Evolutionary conservation across 2,329 filamentous ascomycete genomes (phyloP).

Genomic region (Exophiala calicioides): DNA sequence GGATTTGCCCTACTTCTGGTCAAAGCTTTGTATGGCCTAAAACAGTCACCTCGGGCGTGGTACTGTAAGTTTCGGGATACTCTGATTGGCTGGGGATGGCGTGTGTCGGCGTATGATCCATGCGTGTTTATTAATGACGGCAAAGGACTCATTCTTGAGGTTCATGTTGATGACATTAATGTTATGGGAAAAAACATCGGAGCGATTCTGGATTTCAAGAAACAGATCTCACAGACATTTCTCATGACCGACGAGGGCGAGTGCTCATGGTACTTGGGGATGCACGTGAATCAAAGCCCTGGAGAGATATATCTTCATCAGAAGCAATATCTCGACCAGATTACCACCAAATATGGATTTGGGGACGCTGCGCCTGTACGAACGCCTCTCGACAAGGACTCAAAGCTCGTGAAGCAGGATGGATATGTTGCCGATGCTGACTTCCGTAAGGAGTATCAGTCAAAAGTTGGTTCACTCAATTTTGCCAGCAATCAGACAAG

Average conservation of each 20-base stretch:
- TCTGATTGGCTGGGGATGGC: background rate
- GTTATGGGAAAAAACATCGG: slow-evolving; percentile 9
- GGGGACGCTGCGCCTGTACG: background rate
- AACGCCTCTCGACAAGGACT: too few relatives aligned
- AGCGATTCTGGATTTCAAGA: slow-evolving; percentile 10
- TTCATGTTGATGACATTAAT: slow-evolving; percentile 21
- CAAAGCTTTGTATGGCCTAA: slow-evolving; percentile 28
- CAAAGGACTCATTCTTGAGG: too few relatives aligned
- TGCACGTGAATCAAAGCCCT: slow-evolving; percentile 7
- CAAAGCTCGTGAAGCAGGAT: too few relatives aligned
- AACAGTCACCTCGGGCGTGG: slow-evolving; percentile 23
- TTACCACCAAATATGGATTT: slow-evolving; percentile 12
- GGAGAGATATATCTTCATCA: slow-evolving; percentile 13
- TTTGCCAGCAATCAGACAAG: slow-evolving; percentile 2
- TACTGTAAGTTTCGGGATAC: slow-evolving; percentile 12
- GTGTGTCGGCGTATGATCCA: too few relatives aligned
- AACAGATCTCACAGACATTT: slow-evolving; percentile 7
- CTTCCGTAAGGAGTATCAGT: slow-evolving; percentile 4
- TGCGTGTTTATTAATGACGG: too few relatives aligned
- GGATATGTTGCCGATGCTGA: background rate
- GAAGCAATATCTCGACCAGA: slow-evolving; percentile 12
- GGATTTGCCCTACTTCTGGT: too few relatives aligned
- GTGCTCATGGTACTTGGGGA: slow-evolving; percentile 15
- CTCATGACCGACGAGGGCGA: slow-evolving; percentile 17
- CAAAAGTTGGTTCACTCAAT: slow-evolving; percentile 10